These are phyloP conservation scores for Salvia hispanica DNA, from an alignment of 257 asterid genomes.

Conservation along the genomic window DNA sequence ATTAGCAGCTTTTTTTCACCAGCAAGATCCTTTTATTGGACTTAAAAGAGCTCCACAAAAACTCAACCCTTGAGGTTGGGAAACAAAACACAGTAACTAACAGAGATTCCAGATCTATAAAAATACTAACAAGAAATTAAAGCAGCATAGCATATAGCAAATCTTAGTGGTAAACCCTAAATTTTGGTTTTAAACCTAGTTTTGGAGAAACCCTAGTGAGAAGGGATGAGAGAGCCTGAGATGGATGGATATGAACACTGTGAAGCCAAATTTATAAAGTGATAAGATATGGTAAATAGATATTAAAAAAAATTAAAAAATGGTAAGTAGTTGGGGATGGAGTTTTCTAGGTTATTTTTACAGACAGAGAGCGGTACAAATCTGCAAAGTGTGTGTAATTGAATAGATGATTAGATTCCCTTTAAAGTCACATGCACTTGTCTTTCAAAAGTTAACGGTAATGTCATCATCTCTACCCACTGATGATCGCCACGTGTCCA, in stretches of 20 bases:
- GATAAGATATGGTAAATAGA: conserved; percentile 42
- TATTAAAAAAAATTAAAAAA: conserved; percentile 15
- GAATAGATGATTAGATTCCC: conserved; percentile 68
- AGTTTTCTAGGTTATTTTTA: conserved; percentile 3
- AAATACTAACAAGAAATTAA: not conserved
- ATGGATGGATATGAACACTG: conserved; percentile 31
- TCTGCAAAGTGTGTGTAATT: conserved; percentile 45
- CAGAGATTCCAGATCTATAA: conserved; percentile 32
- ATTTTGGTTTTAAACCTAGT: not conserved
- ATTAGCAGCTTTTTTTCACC: conserved; percentile 75
- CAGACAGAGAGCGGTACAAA: not conserved
- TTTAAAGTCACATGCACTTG: conserved; percentile 68
- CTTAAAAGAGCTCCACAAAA: conserved; percentile 84
- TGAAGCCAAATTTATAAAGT: conserved; percentile 29
- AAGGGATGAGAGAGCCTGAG: conserved; percentile 28
- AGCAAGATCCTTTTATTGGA: conserved; percentile 72
- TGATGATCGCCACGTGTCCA: too few species aligned
- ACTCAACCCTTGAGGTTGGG: not conserved
- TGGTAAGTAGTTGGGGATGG: conserved; percentile 11
- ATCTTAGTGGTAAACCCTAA: not conserved
- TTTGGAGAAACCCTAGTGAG: conserved; percentile 27
- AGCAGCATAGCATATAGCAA: not conserved
- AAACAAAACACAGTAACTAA: not conserved
- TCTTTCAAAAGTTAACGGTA: conserved; percentile 20
- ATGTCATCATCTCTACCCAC: not conserved